Base-by-base conservation (phyloP, 2,329 filamentous ascomycete genomes). In the Fusarium sublunatum region DNA sequence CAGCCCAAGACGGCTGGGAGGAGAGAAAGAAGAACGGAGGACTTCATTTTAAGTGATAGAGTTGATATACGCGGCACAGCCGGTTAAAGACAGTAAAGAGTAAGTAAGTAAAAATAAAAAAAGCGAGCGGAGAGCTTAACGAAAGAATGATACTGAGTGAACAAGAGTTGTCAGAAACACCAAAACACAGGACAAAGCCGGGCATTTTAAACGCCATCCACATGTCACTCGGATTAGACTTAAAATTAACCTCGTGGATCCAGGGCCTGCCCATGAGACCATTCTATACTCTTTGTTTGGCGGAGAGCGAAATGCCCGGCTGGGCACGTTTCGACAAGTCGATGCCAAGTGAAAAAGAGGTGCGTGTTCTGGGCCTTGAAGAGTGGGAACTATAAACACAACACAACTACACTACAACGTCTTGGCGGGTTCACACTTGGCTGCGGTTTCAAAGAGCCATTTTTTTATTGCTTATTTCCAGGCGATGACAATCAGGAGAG, bases 1-100 rank as follows among this genome's bases (percentile, higher is more conserved):
- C 65, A 67, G 41, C 58, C 67, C 55, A 70, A 25, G 29, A 65
- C 67, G 10, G 47, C 64, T 2, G 68, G 64, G 9, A 70, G 56
- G 34, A 70, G 62, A 40, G 66, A 64, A 36, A 70, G 41, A 22
- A 70, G 62, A 25, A 61, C 54, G 32, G 45, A 70, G 25, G 38
- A 46, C 53, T 65, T 65, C 68, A 70, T 70, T 34, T 2, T 69
- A 53, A 19, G 44, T 26, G 44, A 44, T 25, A 40, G 22, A 22
- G 10, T 19, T 10, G 39, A 49, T 19, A 28, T 24, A 54, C 59
- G 19, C 19, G 61, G 56, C 61, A 31, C 67, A 39, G 56, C 64
- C 67, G 61, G n/a, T 31, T 48, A 49, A 40, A 25, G 45, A 53
- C 34, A 50, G 53, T 60, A 54, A 25, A 38, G 35, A n/a, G 36